A percentile compares a stretch with the other conserved stretches of the same genome.
phyloP scores from a whole-genome alignment of 2,329 filamentous ascomycete species.

The Pseudogymnoascus sp. region DNA sequence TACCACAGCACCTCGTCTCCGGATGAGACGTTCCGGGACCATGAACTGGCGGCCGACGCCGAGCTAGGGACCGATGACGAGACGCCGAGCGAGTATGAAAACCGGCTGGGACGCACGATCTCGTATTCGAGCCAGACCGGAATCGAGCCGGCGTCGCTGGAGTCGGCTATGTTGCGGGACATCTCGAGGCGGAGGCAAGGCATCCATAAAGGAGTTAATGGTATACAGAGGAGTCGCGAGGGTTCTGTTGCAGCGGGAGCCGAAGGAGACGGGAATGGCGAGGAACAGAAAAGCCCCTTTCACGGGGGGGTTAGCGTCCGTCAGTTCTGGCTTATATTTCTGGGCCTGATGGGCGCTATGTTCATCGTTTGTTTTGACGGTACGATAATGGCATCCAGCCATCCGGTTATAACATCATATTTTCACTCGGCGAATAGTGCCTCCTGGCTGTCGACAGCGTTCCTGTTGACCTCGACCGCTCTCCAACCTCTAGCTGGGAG shows the following conservation, averaged over 20 bases:
- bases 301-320: conserved; percentile 39
- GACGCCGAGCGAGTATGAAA: not conserved
- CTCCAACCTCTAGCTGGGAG: conserved; percentile 69
- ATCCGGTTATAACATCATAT: conserved; percentile 74
- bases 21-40: conserved; percentile 9
- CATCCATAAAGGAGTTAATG: conserved; percentile 9
- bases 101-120: conserved; percentile 13
- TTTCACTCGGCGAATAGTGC: conserved; percentile 71
- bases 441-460: conserved; percentile 75
- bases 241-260: conserved; percentile 7
- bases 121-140: conserved; percentile 23
- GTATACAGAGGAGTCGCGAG: not conserved
- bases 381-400: conserved; percentile 73
- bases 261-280: conserved; percentile 13
- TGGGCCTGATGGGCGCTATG: conserved; percentile 48
- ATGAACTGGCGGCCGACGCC: conserved; percentile 16
- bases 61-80: conserved; percentile 10
- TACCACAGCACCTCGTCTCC: conserved; percentile 8
- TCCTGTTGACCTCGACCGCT: conserved; percentile 66
- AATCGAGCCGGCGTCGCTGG: conserved; percentile 23
- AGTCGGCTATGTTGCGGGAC: conserved; percentile 24
- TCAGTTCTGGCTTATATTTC: conserved; percentile 55
- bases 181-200: conserved; percentile 16
- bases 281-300: conserved; percentile 21
- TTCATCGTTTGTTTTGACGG: conserved; percentile 62